Conservation (phyloP, 2,329 filamentous ascomycete genomes). For the Leptographium galeiforme region DNA sequence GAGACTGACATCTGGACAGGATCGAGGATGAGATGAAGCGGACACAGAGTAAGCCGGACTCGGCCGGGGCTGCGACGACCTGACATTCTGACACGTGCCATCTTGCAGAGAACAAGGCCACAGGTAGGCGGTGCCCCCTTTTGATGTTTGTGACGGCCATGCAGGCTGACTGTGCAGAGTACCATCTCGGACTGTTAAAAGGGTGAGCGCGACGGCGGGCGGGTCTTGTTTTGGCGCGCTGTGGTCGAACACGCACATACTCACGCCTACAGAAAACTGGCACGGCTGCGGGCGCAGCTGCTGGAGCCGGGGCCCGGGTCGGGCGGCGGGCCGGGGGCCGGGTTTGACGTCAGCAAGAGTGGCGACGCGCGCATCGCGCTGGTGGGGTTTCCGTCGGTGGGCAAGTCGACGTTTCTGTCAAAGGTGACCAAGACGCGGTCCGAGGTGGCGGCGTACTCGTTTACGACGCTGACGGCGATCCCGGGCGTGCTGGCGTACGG, state of each 20-base stretch:
- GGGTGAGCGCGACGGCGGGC: conserved; percentile 43
- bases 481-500: conserved; percentile 96
- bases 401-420: conserved; percentile 96
- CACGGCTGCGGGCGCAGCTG: conserved; percentile 83
- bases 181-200: conserved; percentile 94
- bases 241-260: background rate
- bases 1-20: conserved; percentile 33
- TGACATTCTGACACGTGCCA: background rate
- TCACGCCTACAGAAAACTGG: conserved; percentile 61
- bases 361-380: conserved; percentile 94
- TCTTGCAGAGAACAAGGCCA: conserved; percentile 85
- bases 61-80: background rate
- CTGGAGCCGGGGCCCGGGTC: conserved; percentile 76
- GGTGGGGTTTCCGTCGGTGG: conserved; percentile 96
- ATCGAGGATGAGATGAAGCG: conserved; percentile 99
- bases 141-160: no score
- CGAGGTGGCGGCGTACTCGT: conserved; percentile 89
- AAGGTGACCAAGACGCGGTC: conserved; percentile 98
- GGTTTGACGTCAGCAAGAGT: conserved; percentile 90
- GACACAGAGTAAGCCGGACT: conserved; percentile 66
- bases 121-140: conserved; percentile 48
- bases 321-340: conserved; percentile 63
- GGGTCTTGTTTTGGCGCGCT: background rate
- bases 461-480: conserved; percentile 95
- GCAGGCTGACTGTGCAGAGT: conserved; percentile 47